Conservation (phyloP, 2,329 filamentous ascomycete species). For the Nemania sp. region DNA sequence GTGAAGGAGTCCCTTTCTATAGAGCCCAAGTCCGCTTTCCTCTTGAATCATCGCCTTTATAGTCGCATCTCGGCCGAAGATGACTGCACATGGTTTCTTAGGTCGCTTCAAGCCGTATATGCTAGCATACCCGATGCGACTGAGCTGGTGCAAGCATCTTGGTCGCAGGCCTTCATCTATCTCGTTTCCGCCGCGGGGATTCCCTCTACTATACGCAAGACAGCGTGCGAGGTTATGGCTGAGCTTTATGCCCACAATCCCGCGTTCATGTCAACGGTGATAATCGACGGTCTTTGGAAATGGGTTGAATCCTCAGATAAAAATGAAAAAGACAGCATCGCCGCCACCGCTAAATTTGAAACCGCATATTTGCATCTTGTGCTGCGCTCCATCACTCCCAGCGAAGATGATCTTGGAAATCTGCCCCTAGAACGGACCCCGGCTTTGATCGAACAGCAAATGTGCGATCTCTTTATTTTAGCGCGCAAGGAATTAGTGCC, state of each 20-base stretch:
- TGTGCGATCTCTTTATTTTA: slow-evolving; percentile 76
- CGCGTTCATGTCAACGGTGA: slow-evolving; percentile 59
- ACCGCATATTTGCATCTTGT: slow-evolving; percentile 64
- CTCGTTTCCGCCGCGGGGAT: slow-evolving; percentile 67
- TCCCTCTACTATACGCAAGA: slow-evolving; percentile 64
- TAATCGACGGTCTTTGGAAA: slow-evolving; percentile 76
- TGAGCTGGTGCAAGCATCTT: slow-evolving; percentile 63
- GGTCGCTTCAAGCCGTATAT: slow-evolving; percentile 67
- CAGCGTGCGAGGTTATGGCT: slow-evolving; percentile 64
- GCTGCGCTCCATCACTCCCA: slow-evolving; percentile 65
- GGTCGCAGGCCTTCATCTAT: slow-evolving; percentile 86
- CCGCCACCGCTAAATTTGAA: slow-evolving; percentile 66
- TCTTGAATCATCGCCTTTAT: slow-evolving; percentile 83
- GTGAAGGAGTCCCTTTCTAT: slow-evolving; percentile 66
- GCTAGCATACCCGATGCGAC: slow-evolving; percentile 55
- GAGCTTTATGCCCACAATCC: slow-evolving; percentile 65
- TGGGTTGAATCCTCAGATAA: slow-evolving; percentile 71
- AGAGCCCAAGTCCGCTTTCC: slow-evolving; percentile 83
- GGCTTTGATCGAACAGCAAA: slow-evolving; percentile 65
- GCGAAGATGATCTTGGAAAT: slow-evolving; percentile 53
- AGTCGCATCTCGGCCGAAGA: slow-evolving; percentile 74
- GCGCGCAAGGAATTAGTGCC: slow-evolving; percentile 78
- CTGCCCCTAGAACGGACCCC: slow-evolving; percentile 48
- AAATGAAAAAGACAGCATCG: slow-evolving; percentile 77
- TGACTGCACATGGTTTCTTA: slow-evolving; percentile 76